Evolutionary conservation across 106 monocot species (phyloP).

Genomic region (Apostasia ramifera): DNA sequence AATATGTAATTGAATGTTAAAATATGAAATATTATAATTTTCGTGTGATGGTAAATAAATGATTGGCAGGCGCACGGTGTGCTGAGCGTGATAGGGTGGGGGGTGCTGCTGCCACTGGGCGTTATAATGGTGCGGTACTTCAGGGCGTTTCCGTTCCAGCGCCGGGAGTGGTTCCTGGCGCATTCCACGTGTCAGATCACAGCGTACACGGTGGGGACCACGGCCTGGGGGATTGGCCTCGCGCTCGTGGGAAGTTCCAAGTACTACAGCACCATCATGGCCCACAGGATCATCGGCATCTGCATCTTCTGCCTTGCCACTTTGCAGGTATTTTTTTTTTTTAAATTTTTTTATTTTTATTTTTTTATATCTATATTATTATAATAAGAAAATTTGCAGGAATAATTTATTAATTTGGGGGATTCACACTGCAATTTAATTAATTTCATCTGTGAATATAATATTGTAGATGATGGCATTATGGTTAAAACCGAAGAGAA

Average conservation of each 20-base stretch:
- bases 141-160: neutral
- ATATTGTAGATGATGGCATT: constrained; percentile 21
- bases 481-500: constrained; percentile 14
- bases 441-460: neutral
- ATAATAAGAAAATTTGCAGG: no score
- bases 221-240: constrained; percentile 20
- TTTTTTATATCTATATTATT: neutral
- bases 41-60: neutral
- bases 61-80: constrained; percentile 15
- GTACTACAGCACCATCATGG: neutral
- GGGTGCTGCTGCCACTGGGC: constrained; percentile 14
- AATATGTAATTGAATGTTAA: no score
- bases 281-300: constrained; percentile 21
- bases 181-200: constrained; percentile 6
- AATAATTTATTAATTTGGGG: no score
- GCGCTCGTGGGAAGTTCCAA: neutral
- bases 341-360: neutral
- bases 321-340: constrained; percentile 8
- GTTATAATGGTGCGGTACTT: constrained; percentile 11
- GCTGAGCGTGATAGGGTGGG: constrained; percentile 23
- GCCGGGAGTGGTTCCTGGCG: neutral
- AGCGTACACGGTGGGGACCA: constrained; percentile 7
- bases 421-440: no score
- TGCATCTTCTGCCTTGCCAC: constrained; percentile 17
- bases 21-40: no score